Base-by-base conservation (phyloP, 148 eudicot genomes). In the Diospyros lotus region DNA sequence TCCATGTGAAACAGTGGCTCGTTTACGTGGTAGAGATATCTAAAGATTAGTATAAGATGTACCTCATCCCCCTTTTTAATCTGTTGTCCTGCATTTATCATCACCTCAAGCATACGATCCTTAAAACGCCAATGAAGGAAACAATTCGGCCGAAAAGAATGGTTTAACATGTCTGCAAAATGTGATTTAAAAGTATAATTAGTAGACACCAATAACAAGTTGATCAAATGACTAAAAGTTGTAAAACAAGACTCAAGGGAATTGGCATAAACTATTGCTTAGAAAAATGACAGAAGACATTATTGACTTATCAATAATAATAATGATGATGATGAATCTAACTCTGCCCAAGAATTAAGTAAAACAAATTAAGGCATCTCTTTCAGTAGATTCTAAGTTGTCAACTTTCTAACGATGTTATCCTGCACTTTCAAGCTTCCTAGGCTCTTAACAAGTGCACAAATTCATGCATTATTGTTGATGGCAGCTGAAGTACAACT, bases 101-200 rank as follows among this genome's bases (percentile, higher is more conserved):
- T 88, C 77, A 96, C 99, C 85, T 93, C 99, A 77, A 96, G 91
- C 99, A 96, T 93, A 68, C 98, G 89, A 66, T 96, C 99, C 84
- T 84, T 96, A 78, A 84, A 96, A 70, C 99, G 99, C 99, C 99
- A 96, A 81, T 96, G 97, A 77, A 93, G 91, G 80, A 93, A 96
- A 74, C 98, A 93, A 87, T 96, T 96, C 71, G 99, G 97, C 80
- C 85, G 89, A 78, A 87, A 96, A 62, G 99, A 96, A 79, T 96
- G 99, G 81, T 91, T 93, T 79, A 96, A 77, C 99, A 93, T 96
- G 81, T 96, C 99, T 96, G 88, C 80, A 75, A 80, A 75, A 76
- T 59, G 73, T 10, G 66, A 56, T 41, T 55, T 28, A 28, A 28
- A 77, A 69, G 53, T 64, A 42, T 4, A 61, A 55, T 52, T 39